Conservation (phyloP, 169 alveolate genomes). For the Ichthyophthirius multifiliis region DNA sequence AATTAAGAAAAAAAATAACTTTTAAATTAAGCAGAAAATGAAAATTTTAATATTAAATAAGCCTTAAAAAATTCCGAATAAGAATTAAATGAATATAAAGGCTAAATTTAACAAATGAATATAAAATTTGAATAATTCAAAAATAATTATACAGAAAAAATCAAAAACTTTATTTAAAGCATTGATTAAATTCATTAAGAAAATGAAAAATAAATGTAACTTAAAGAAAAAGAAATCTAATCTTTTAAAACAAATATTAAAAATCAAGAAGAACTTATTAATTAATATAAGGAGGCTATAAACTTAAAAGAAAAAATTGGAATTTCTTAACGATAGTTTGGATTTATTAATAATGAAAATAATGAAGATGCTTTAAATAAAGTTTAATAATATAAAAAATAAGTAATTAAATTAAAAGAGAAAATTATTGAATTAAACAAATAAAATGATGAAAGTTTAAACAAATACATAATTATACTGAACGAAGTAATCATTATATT, state of each 20-base stretch:
- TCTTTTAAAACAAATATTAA: background rate
- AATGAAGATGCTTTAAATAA: background rate
- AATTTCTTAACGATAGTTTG: background rate
- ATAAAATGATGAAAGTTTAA: background rate
- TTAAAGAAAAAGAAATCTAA: background rate
- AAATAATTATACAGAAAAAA: background rate
- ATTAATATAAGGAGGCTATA: background rate
- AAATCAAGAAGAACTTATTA: background rate
- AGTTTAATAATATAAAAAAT: background rate
- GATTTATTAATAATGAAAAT: background rate
- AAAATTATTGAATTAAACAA: background rate
- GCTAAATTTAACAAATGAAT: background rate
- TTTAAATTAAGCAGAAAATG: background rate
- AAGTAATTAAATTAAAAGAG: background rate
- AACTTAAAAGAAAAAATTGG: background rate
- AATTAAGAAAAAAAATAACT: background rate
- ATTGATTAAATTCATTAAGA: background rate
- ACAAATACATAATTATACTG: background rate
- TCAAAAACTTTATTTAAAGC: background rate
- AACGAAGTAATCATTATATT: background rate
- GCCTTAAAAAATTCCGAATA: background rate
- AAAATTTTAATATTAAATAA: background rate
- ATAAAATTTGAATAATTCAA: background rate
- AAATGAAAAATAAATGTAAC: constrained; percentile 1
- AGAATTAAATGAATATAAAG: background rate